Percentiles rank a stretch among this genome's conserved stretches.
Conservation (phyloP, 2,329 filamentous ascomycete genomes). For the Epichloe elymi region DNA sequence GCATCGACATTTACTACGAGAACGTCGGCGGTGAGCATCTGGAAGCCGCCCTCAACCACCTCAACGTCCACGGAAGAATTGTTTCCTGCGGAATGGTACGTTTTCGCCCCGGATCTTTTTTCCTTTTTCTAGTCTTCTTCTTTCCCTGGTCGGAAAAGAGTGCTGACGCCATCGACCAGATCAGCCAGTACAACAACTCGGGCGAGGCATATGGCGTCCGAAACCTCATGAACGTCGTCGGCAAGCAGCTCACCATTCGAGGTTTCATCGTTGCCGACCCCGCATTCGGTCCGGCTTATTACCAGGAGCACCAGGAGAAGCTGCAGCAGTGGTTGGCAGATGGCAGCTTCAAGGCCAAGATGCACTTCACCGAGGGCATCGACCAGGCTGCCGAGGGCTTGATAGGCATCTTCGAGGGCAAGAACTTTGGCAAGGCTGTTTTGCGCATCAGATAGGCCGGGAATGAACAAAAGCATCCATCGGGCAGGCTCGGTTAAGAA, state of each 20-base stretch:
- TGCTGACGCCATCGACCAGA: slow-evolving; percentile 19
- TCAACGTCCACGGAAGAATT: slow-evolving; percentile 54
- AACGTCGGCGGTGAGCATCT: slow-evolving; percentile 41
- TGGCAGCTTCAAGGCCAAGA: slow-evolving; percentile 58
- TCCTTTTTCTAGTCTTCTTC: no score
- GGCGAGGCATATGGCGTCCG: slow-evolving; percentile 44
- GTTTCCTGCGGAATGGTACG: slow-evolving; percentile 48
- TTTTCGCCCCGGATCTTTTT: background rate
- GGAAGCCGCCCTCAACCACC: slow-evolving; percentile 28
- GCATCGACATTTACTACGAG: slow-evolving; percentile 56
- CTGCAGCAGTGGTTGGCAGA: slow-evolving; percentile 65
- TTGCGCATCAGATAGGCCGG: slow-evolving; percentile 20
- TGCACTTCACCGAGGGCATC: slow-evolving; percentile 59
- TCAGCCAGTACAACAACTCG: slow-evolving; percentile 69
- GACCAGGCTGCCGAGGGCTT: slow-evolving; percentile 67
- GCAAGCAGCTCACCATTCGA: slow-evolving; percentile 55
- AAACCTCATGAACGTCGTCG: slow-evolving; percentile 51
- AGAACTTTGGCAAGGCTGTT: slow-evolving; percentile 80
- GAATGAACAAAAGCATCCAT: no score
- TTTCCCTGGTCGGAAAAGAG: background rate
- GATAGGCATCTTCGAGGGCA: slow-evolving; percentile 59
- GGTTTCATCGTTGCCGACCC: slow-evolving; percentile 63
- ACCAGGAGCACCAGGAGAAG: slow-evolving; percentile 60
- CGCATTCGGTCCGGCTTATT: slow-evolving; percentile 53
- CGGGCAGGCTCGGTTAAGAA: no score